These are phyloP conservation scores for Aspergillus tubingensis DNA, from an alignment of 2,329 filamentous ascomycete species.

Conservation along the genomic window DNA sequence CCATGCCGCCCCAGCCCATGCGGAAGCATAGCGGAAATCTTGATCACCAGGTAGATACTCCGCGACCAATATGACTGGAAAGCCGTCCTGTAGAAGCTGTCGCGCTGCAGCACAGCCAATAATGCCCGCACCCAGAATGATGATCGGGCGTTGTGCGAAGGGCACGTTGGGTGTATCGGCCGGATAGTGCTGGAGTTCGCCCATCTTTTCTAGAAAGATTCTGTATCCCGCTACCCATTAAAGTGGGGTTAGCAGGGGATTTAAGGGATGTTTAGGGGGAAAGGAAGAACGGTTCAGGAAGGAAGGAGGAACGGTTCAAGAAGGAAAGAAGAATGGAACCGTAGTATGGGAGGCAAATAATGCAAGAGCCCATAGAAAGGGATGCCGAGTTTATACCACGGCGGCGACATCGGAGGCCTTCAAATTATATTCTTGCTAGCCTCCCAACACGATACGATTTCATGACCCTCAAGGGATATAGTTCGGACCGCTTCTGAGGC, in stretches of 20 bases:
- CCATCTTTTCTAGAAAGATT: constrained; percentile 20
- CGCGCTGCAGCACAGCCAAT: constrained; percentile 42
- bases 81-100: constrained; percentile 38
- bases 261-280: not conserved
- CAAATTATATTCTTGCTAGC: not conserved
- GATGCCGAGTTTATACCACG: not conserved
- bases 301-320: not conserved
- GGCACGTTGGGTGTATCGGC: constrained; percentile 28
- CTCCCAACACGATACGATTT: not conserved
- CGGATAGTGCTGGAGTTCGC: constrained; percentile 14
- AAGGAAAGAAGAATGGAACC: not conserved
- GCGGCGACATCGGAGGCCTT: not conserved
- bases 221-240: not conserved
- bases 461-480: not conserved
- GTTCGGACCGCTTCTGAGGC: not conserved
- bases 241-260: not conserved
- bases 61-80: constrained; percentile 37
- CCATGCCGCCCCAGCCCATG: constrained; percentile 45
- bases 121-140: constrained; percentile 43
- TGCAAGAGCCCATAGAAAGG: not conserved
- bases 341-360: not conserved
- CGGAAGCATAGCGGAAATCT: constrained; percentile 40
- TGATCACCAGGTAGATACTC: constrained; percentile 42
- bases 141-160: constrained; percentile 37
- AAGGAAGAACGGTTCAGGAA: not conserved